These are phyloP conservation scores for Rhodotorula mucilaginosa DNA, from an alignment of 1,284 basidiomycete species.

Conservation along the genomic window DNA sequence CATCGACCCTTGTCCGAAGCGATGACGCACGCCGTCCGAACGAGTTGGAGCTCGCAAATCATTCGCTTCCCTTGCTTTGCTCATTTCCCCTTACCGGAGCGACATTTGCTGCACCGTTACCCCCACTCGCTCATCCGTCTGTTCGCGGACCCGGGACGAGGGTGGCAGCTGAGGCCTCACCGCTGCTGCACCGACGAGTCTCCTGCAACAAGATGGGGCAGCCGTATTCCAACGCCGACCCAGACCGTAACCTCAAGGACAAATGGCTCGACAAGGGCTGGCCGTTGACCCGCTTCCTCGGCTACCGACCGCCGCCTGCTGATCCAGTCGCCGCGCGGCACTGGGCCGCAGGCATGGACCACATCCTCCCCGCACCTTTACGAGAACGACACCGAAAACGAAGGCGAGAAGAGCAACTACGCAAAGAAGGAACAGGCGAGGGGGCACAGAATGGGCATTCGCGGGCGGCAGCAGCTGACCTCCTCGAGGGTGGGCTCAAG, in stretches of 20 bases:
- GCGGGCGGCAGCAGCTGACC: neutral
- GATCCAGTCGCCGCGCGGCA: neutral
- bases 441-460: neutral
- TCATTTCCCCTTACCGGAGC: too few relatives aligned
- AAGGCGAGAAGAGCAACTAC: neutral
- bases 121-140: too few relatives aligned
- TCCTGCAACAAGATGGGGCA: too few relatives aligned
- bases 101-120: too few relatives aligned
- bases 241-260: constrained; percentile 1
- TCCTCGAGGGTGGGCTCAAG: neutral
- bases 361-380: constrained; percentile 7
- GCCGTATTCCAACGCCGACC: neutral
- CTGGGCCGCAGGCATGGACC: neutral
- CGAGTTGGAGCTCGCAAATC: too few relatives aligned
- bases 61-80: too few relatives aligned
- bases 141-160: too few relatives aligned
- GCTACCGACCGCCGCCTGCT: constrained; percentile 18
- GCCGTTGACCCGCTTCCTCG: constrained; percentile 27
- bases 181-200: too few relatives aligned
- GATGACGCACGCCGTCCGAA: too few relatives aligned
- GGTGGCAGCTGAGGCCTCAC: too few relatives aligned
- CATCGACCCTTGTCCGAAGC: too few relatives aligned
- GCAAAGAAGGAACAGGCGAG: neutral
- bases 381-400: constrained; percentile 4
- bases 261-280: constrained; percentile 20